Percentiles rank a stretch among this genome's conserved stretches.
Conservation (phyloP, 148 eudicot species). For the Bassia scoparia region DNA sequence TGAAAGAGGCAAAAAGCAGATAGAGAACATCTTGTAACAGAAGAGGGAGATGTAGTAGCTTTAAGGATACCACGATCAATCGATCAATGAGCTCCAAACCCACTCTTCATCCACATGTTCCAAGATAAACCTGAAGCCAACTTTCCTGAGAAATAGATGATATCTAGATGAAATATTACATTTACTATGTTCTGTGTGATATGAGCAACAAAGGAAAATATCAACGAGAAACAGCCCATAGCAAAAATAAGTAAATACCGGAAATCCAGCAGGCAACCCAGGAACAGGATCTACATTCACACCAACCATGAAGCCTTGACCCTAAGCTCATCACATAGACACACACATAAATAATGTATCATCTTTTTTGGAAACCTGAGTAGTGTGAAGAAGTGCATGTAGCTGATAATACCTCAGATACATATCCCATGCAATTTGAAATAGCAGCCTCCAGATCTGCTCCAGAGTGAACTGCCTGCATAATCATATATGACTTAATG, state of each 20-base stretch:
- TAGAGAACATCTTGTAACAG: not conserved
- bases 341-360: slow-evolving; percentile 5
- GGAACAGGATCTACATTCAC: slow-evolving; percentile 84
- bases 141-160: slow-evolving; percentile 49
- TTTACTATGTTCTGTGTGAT: not conserved
- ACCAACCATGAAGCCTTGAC: slow-evolving; percentile 99
- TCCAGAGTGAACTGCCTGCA: slow-evolving; percentile 99
- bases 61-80: slow-evolving; percentile 84
- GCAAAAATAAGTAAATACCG: slow-evolving; percentile 32
- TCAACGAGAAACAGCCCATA: not conserved
- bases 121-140: slow-evolving; percentile 69
- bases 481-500: slow-evolving; percentile 13
- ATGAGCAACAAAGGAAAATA: not conserved
- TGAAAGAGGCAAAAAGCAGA: not conserved
- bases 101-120: slow-evolving; percentile 82
- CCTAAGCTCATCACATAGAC: slow-evolving; percentile 43
- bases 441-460: slow-evolving; percentile 97
- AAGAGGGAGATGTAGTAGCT: not conserved
- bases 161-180: slow-evolving; percentile 3
- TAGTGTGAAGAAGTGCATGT: slow-evolving; percentile 11
- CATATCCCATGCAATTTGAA: slow-evolving; percentile 89
- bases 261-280: slow-evolving; percentile 88
- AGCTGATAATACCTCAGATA: slow-evolving; percentile 51
- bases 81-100: slow-evolving; percentile 80
- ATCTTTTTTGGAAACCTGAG: not conserved